Conservation (phyloP, 257 asterid species). For the Scutellaria baicalensis region DNA sequence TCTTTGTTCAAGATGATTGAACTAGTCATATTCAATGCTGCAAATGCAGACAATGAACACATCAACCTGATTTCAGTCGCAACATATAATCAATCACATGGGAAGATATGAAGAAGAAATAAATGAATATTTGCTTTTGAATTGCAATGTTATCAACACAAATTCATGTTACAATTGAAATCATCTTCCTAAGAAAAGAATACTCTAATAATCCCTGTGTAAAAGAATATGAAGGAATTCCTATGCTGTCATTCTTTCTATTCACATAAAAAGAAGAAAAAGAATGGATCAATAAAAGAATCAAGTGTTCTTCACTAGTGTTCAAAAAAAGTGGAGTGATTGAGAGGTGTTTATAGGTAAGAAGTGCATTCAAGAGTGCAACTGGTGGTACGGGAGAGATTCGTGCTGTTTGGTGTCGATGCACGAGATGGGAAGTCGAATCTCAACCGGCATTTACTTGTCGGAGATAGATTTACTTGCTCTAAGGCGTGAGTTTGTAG, state of each 20-base stretch:
- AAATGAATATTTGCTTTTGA: conserved; percentile 8
- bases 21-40: conserved; percentile 4
- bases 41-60: too few relatives aligned
- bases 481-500: conserved; percentile 71
- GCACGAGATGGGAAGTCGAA: conserved; percentile 28
- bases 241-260: conserved; percentile 36
- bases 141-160: conserved; percentile 22
- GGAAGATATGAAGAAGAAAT: neutral
- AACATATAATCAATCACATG: neutral
- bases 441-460: conserved; percentile 36
- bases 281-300: conserved; percentile 31
- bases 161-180: neutral
- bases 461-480: conserved; percentile 65
- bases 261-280: conserved; percentile 35
- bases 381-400: conserved; percentile 28
- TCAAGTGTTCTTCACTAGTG: conserved; percentile 6
- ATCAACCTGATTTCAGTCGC: too few relatives aligned
- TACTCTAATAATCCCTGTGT: conserved; percentile 16
- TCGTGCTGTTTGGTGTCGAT: conserved; percentile 37
- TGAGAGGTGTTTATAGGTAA: conserved; percentile 25
- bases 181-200: conserved; percentile 19
- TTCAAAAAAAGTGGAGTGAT: neutral
- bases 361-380: conserved; percentile 22
- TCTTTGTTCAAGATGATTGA: neutral
- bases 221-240: conserved; percentile 28